Evolutionary conservation across 371 early-diverging fungal species (phyloP), one percentile per base, ranked within the genome.

Genomic region (Haplosporangium sp.): DNA sequence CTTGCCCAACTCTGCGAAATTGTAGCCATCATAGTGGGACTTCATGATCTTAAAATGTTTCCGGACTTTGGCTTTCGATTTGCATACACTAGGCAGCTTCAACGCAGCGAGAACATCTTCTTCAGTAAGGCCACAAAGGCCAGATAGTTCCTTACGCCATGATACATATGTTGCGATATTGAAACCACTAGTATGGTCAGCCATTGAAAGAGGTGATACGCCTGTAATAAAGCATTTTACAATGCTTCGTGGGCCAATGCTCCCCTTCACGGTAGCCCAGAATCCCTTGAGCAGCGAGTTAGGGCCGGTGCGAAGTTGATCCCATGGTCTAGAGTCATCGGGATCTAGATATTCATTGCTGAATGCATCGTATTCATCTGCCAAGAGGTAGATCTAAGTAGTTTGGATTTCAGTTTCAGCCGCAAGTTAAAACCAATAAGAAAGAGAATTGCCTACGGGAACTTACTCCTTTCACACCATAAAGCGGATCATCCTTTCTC

Each of bases 301-400:
- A 11, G 61, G 47, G 15, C 65, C 19, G 35, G 39, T 52, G 38
- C 61, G 44, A 35, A 55, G 48, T 61, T 65, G 35, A 52, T 72
- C 42, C 66, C 72, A 65, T 65, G 62, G 69, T 61, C 63, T 63
- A 59, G 53, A 34, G 55, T 76, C 71, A 44, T 63, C 68, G 34
- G 63, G 67, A 64, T 58, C 45, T 52, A 76, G 62, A 52, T 37
- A 71, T 50, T 67, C 64, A 27, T 76, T 71, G 64, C 48, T 67
- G 58, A 76, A 76, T 20, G 77, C 71, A 37, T 76, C 77, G 42
- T 71, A 76, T 70, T 76, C 77, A 56, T 71, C 72, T 40, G 72
- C 77, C 45, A 76, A 44, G 63, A 76, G 76, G 64, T 76, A 71
- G 61, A 76, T 76, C 64, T 76, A 65, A 19, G 35, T 17, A 35